Conservation (phyloP, 2,329 filamentous ascomycete species). For the Aspergillus latus region DNA sequence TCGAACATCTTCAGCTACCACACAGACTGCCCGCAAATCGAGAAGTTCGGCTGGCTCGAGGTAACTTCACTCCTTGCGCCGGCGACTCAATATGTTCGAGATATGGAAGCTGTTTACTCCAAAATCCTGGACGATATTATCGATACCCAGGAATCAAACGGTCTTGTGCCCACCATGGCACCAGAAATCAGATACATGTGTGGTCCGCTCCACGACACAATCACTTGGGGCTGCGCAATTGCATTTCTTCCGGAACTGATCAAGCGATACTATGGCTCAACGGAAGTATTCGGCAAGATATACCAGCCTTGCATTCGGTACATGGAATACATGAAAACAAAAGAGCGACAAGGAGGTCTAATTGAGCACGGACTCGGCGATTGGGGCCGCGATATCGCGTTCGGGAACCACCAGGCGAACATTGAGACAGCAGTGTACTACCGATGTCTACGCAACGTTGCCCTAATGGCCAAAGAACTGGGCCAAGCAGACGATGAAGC, state of each 20-base stretch:
- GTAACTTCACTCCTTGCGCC: conserved; percentile 49
- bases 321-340: conserved; percentile 28
- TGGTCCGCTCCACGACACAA: conserved; percentile 49
- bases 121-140: conserved; percentile 51
- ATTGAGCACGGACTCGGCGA: conserved; percentile 28
- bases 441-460: conserved; percentile 25
- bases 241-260: conserved; percentile 26
- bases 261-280: conserved; percentile 23
- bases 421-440: conserved; percentile 29
- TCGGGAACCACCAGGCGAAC: conserved; percentile 29
- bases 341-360: conserved; percentile 24
- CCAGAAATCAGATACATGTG: conserved; percentile 52
- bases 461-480: conserved; percentile 25
- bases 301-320: conserved; percentile 25
- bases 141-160: conserved; percentile 47
- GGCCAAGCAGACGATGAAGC: conserved; percentile 17
- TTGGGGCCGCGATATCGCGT: conserved; percentile 28
- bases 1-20: conserved; percentile 50
- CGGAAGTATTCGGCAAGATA: conserved; percentile 22
- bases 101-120: conserved; percentile 49
- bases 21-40: conserved; percentile 50
- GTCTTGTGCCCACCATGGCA: conserved; percentile 50
- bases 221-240: conserved; percentile 28
- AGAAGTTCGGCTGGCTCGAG: conserved; percentile 53
- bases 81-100: conserved; percentile 48